Conservation (phyloP, 2,329 filamentous ascomycete genomes). For the Zalaria obscura region DNA sequence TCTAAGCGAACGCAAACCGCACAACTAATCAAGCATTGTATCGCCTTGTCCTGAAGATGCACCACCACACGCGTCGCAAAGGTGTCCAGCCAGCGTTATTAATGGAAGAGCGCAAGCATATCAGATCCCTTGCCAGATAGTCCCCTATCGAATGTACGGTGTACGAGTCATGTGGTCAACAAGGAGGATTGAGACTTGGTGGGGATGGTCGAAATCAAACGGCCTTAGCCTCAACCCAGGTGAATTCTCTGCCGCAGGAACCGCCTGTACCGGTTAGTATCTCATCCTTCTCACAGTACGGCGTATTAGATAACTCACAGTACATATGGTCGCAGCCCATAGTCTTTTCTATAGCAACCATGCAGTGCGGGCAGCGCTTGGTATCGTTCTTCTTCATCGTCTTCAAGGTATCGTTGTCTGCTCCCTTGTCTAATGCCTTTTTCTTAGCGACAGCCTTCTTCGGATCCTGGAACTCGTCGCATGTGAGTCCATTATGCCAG, state of each 20-base stretch:
- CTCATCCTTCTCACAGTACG: background rate
- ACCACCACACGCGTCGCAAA: no score
- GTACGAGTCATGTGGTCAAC: no score
- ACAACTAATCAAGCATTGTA: no score
- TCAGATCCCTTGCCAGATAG: no score
- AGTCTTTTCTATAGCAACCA: background rate
- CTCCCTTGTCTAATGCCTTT: background rate
- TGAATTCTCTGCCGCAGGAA: background rate
- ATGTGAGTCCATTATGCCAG: constrained; percentile 5
- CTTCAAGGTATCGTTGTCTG: background rate
- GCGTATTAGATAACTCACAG: constrained; percentile 1
- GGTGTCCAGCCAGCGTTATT: no score
- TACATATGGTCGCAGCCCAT: constrained; percentile 4
- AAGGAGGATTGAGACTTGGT: no score
- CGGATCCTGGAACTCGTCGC: constrained; percentile 4
- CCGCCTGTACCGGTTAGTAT: background rate
- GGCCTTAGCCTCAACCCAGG: background rate
- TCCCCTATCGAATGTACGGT: no score
- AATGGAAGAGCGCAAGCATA: no score
- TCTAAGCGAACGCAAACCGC: no score
- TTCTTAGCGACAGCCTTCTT: constrained; percentile 1
- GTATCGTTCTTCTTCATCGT: constrained; percentile 4
- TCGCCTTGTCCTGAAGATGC: no score
- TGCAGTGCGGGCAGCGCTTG: constrained; percentile 4
- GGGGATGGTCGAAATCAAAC: background rate